phyloP scores from a whole-genome alignment of 2,329 filamentous ascomycete species.

The Cyclaneusma minus region DNA sequence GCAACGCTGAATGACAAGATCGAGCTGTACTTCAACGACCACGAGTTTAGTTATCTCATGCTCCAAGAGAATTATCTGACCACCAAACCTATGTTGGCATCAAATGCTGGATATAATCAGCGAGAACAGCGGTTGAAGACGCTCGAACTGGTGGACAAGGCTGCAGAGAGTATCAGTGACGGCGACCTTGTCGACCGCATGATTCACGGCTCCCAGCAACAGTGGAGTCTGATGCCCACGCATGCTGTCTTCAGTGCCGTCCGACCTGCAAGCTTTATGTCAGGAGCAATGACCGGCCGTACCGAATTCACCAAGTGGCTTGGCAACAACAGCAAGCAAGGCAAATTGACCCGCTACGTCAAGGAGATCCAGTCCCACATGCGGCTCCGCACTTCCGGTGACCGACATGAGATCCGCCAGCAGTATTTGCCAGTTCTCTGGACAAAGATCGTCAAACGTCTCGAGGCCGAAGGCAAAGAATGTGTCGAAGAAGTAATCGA shows the following conservation, averaged over 20 bases:
- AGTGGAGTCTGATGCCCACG: constrained; percentile 95
- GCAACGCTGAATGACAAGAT: constrained; percentile 92
- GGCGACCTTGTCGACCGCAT: constrained; percentile 92
- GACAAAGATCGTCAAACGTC: constrained; percentile 58
- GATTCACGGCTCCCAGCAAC: constrained; percentile 96
- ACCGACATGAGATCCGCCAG: constrained; percentile 85
- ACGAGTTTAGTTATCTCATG: constrained; percentile 96
- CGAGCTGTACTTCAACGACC: constrained; percentile 97
- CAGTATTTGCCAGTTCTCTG: constrained; percentile 86
- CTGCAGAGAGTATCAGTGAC: constrained; percentile 92
- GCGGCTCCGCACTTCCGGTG: constrained; percentile 77
- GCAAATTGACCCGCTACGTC: constrained; percentile 62
- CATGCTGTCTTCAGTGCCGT: constrained; percentile 95
- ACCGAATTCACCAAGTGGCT: constrained; percentile 83
- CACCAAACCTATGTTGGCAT: constrained; percentile 56
- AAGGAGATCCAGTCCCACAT: constrained; percentile 97
- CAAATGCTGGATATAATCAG: constrained; percentile 38
- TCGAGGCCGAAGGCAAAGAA: constrained; percentile 70
- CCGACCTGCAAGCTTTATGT: constrained; percentile 71
- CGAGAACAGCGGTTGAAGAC: constrained; percentile 63
- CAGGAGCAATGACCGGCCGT: constrained; percentile 56
- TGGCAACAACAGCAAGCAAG: constrained; percentile 81
- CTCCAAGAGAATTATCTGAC: constrained; percentile 94
- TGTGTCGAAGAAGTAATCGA: constrained; percentile 72
- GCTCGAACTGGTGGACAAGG: constrained; percentile 75